Evolutionary conservation across 2,329 filamentous ascomycete genomes (phyloP), one percentile per base, ranked within the genome.

Genomic region (Falciphora oryzae): DNA sequence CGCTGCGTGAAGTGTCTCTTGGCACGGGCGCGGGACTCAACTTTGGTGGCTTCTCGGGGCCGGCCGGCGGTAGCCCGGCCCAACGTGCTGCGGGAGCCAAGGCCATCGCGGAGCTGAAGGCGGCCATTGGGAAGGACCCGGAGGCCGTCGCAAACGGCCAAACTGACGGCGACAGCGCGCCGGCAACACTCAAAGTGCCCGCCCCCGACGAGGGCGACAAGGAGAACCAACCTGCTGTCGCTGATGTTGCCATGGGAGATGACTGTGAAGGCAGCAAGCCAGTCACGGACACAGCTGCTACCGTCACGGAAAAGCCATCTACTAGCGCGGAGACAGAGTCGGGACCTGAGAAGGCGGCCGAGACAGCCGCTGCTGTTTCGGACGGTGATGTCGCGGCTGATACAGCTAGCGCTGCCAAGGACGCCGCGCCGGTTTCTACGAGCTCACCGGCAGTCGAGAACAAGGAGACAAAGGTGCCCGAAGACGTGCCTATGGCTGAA

Each of bases 1-100:
- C 81, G 1, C 81, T 86, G 78, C 74, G 76, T 61, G 83, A 85
- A 68, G 78, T 84, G 16, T 81, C 81, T 56, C 73, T 74, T 25
- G 73, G 73, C 27, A 16, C 25, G n/a, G 44, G n/a, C 13, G 27
- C 18, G 57, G 57, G 57, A 7, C 18, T 53, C 44, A 53, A 58
- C 14, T 11, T 58, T 28, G 70, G 70, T 61, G 66, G 65, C 31
- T n/a, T 53, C 22, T 53, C 64, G 32, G 50, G 60, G 50, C 32
- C 56, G 28, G 18, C 38, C 53, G 57, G 28, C 64, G n/a, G 29
- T 61, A 25, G 22, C 44, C 53, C n/a, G 57, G 64, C 25, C 66
- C 73, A 62, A 69, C 69, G 62, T 65, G 67, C 11, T 60, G 64
- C 57, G 65, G 66, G 62, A 67, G 74, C 35, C 60, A 57, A 29